Base-by-base conservation (phyloP, 2,329 filamentous ascomycete genomes). In the Trichophyton simii region DNA sequence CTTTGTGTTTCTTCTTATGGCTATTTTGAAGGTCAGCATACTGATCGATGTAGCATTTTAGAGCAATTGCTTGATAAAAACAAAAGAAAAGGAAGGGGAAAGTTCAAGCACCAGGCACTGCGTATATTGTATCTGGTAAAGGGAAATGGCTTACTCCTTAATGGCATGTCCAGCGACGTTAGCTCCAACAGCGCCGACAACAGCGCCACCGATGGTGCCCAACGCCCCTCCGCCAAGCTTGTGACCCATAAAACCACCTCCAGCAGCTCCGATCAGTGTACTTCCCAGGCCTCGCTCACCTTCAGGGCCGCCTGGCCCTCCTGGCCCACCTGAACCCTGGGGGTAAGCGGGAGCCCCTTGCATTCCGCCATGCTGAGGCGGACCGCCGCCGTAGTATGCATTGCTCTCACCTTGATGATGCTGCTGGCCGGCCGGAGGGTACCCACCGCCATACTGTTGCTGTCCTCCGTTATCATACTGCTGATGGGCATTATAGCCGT, bases 271-370 rank as follows among this genome's bases (percentile, higher is more conserved):
- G 34, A 74, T 57, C 8, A 75, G 62, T 2, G 73, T 72, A 9
- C 73, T 69, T 1, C 71, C 73, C 9, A 76, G 63, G 18, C 72
- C 71, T 50, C 68, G 73, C 22, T 73, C 72, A 7, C 69, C 71
- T 57, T 72, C 68, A 34, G 67, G 63, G 1, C 66, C 66, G 18
- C 60, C 62, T 22, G 63, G 60, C 8, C 42, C 62, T 15, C 34
- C 60, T 18, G 58, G 50, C n/a, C 58, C 58, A 15, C 44, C 25
- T 25, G 41, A 18, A 3, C 58, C 58, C 34, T 41, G 55, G 11
- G 54, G 54, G 31, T 55, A 55, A n/a, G 52, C 52, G 18, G 52
- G 28, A n/a, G 52, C 52, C 13, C 61, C 61, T 34, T 58, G 59
- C 20, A 46, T 57, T 36, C 60, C 60, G 18, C 38, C 46, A 46